Conservation (phyloP, 2,329 filamentous ascomycete genomes). For the Colletotrichum orchidophilum region DNA sequence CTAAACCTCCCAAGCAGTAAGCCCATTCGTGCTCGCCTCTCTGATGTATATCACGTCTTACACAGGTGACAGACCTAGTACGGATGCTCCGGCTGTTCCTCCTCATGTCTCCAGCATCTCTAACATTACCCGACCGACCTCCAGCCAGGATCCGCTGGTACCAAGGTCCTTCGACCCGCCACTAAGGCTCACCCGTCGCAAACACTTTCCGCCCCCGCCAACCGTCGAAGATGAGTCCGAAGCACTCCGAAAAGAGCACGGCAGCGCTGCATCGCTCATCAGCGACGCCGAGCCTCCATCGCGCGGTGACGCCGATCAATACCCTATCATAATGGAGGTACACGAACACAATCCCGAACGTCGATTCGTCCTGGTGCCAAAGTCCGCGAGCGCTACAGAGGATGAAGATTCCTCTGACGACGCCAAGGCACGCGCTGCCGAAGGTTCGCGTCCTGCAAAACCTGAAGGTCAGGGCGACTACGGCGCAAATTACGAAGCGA, state of each 20-base stretch:
- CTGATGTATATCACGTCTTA: not conserved
- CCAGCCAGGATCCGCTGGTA: constrained; percentile 11
- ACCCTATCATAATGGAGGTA: constrained; percentile 73
- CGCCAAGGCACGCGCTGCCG: constrained; percentile 35
- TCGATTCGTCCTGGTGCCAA: constrained; percentile 69
- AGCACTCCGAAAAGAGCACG: constrained; percentile 70
- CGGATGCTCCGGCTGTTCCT: constrained; percentile 27
- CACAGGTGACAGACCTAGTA: constrained; percentile 12
- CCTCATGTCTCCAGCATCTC: constrained; percentile 17
- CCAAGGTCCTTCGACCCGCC: constrained; percentile 34
- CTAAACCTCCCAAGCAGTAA: constrained; percentile 48
- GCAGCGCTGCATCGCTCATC: constrained; percentile 40
- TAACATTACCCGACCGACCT: constrained; percentile 11
- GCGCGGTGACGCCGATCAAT: constrained; percentile 74
- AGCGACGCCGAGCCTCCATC: constrained; percentile 65
- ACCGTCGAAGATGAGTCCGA: constrained; percentile 75
- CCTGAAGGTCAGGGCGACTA: constrained; percentile 41
- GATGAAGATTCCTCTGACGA: constrained; percentile 37
- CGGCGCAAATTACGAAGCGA: constrained; percentile 56
- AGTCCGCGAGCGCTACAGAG: constrained; percentile 34
- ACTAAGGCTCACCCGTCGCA: constrained; percentile 33
- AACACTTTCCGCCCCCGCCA: constrained; percentile 66
- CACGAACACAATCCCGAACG: constrained; percentile 68
- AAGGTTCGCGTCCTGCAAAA: constrained; percentile 28
- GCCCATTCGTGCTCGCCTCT: constrained; percentile 21